These are phyloP conservation scores for Acorus calamus DNA, from an alignment of 106 monocot species.

Conservation along the genomic window DNA sequence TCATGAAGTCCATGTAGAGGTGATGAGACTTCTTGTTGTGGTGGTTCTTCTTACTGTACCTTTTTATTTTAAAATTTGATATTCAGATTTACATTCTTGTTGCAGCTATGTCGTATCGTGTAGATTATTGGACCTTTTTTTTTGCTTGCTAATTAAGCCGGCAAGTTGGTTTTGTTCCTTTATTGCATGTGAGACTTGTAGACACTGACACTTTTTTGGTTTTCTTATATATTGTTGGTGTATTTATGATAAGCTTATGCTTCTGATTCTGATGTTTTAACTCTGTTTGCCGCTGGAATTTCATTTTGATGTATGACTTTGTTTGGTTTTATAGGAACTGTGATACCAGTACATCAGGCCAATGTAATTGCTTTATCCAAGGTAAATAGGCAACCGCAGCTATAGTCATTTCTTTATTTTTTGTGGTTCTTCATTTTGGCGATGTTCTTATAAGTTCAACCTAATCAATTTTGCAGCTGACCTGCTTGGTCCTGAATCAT, in stretches of 20 bases:
- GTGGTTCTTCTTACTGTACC: no score
- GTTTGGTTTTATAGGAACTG: conserved; percentile 24
- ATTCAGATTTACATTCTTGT: background rate
- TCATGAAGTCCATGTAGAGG: no score
- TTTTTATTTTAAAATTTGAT: background rate
- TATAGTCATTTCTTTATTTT: background rate
- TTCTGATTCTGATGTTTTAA: no score
- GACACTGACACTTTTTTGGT: no score
- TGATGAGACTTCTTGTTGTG: no score
- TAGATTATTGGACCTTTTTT: background rate
- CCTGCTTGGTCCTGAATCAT: conserved; percentile 67
- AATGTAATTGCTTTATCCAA: conserved; percentile 70
- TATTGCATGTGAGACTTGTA: no score
- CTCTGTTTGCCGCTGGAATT: background rate
- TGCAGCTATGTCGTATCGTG: background rate
- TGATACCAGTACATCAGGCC: conserved; percentile 48
- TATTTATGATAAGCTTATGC: no score
- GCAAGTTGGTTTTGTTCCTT: no score
- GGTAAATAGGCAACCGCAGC: conserved; percentile 17
- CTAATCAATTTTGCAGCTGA: conserved; percentile 32
- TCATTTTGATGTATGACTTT: background rate
- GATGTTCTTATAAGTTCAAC: no score
- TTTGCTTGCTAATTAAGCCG: background rate
- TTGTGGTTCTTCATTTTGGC: background rate
- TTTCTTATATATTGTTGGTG: no score